These are phyloP conservation scores for Glycyrrhiza uralensis DNA, from an alignment of 306 rosid genomes.

Conservation along the genomic window DNA sequence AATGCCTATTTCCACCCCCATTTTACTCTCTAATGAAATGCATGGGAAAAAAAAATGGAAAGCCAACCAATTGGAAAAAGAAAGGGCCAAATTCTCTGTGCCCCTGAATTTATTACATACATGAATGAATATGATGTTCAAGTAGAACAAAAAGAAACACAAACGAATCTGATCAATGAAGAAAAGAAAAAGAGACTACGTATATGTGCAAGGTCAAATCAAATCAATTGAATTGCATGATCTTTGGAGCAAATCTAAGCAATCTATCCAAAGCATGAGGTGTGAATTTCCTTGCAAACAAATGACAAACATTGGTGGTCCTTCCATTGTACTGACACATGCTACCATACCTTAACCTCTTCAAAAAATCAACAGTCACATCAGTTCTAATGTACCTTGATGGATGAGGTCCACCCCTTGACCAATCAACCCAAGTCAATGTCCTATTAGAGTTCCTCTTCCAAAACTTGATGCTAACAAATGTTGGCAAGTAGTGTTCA, in stretches of 20 bases:
- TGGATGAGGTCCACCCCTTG: conserved; percentile 80
- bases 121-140: not conserved
- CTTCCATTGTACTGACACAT: conserved; percentile 60
- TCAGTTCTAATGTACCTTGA: conserved; percentile 40
- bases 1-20: too few relatives aligned
- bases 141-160: not conserved
- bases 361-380: conserved; percentile 46
- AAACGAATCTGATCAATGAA: not conserved
- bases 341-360: conserved; percentile 49
- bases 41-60: not conserved
- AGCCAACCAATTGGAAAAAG: not conserved
- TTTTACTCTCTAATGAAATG: not conserved
- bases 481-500: conserved; percentile 81
- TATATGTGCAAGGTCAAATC: not conserved
- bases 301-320: conserved; percentile 43
- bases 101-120: not conserved
- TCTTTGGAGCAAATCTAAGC: conserved; percentile 63
- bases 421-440: conserved; percentile 90
- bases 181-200: not conserved
- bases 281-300: conserved; percentile 87
- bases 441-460: conserved; percentile 62
- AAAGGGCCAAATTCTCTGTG: not conserved
- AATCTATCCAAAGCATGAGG: conserved; percentile 62
- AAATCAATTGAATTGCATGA: conserved; percentile 62
- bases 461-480: conserved; percentile 47